A percentile compares a stretch with the other conserved stretches of the same genome.
Evolutionary conservation across 148 eudicot genomes (phyloP).

Genomic region (Heliamphora exappendiculata): DNA sequence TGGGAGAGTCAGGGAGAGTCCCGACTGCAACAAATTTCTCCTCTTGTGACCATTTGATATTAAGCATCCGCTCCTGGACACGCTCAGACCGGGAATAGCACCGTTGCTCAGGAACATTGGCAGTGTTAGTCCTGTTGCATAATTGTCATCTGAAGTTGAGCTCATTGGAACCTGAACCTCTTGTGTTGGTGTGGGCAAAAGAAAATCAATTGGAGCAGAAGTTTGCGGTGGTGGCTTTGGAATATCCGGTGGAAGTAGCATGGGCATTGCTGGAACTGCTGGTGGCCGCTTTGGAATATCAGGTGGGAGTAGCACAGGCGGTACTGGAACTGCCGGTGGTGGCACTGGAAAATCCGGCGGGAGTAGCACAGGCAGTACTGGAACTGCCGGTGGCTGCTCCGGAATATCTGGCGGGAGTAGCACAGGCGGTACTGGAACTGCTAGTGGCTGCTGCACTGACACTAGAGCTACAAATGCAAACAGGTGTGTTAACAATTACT

Average conservation of each 20-base stretch:
- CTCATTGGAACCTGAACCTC: conserved; percentile 9
- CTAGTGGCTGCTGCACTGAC: conserved; percentile 9
- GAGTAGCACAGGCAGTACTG: neutral
- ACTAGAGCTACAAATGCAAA: neutral
- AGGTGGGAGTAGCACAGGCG: neutral
- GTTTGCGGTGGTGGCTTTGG: neutral
- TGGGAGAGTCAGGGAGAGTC: neutral
- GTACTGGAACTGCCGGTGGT: conserved; percentile 1
- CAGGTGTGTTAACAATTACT: neutral
- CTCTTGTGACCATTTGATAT: conserved; percentile 6
- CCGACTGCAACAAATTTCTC: neutral
- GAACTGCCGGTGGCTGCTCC: conserved; percentile 2
- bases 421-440: neutral
- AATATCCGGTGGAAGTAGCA: neutral
- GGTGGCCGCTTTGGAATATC: neutral
- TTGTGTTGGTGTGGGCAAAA: conserved; percentile 12
- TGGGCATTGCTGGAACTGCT: neutral
- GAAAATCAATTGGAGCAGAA: neutral
- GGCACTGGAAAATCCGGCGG: neutral
- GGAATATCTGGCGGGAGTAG: conserved; percentile 1
- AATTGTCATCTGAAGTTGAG: conserved; percentile 4
- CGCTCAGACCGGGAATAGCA: neutral
- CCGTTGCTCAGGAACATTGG: neutral
- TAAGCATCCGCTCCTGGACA: neutral
- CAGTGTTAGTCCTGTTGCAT: neutral